Evolutionary conservation across 1,284 basidiomycete genomes (phyloP).

Genomic region (Boletus mariae): DNA sequence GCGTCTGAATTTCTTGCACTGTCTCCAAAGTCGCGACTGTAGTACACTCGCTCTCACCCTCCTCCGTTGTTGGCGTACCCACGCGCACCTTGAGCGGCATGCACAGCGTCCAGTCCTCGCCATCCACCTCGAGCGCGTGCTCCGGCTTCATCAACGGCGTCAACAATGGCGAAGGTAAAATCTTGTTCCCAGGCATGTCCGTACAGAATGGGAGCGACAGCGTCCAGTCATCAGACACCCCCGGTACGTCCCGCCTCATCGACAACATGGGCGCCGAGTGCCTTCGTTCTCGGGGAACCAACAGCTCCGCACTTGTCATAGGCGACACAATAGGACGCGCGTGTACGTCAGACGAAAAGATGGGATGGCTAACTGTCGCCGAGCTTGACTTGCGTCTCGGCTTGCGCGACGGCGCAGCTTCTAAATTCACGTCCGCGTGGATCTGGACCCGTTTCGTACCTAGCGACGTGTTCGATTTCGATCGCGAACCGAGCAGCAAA

Average conservation of each 20-base stretch:
- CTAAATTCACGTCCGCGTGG: slow-evolving; percentile 20
- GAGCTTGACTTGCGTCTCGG: slow-evolving; percentile 30
- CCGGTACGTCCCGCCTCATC: background rate
- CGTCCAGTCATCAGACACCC: slow-evolving; percentile 25
- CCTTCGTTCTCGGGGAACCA: slow-evolving; percentile 29
- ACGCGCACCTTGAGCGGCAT: slow-evolving; percentile 26
- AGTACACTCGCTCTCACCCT: slow-evolving; percentile 2
- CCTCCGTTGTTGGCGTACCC: slow-evolving; percentile 7
- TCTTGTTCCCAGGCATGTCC: slow-evolving; percentile 25
- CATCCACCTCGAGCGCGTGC: background rate
- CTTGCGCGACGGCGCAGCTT: slow-evolving; percentile 13
- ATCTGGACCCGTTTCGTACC: slow-evolving; percentile 32
- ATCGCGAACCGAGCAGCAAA: slow-evolving; percentile 28
- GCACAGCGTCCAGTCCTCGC: slow-evolving; percentile 33
- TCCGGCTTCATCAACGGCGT: background rate
- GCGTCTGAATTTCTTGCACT: background rate
- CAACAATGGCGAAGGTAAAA: slow-evolving; percentile 12
- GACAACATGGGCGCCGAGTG: slow-evolving; percentile 32
- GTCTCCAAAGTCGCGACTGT: background rate
- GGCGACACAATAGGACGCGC: background rate
- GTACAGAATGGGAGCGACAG: slow-evolving; percentile 32
- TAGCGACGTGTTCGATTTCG: slow-evolving; percentile 27
- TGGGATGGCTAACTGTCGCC: slow-evolving; percentile 9
- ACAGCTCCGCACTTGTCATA: slow-evolving; percentile 17
- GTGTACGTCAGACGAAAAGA: background rate